phyloP scores from a whole-genome alignment of 1,284 basidiomycete genomes.

The Singerocomus inundabilis region DNA sequence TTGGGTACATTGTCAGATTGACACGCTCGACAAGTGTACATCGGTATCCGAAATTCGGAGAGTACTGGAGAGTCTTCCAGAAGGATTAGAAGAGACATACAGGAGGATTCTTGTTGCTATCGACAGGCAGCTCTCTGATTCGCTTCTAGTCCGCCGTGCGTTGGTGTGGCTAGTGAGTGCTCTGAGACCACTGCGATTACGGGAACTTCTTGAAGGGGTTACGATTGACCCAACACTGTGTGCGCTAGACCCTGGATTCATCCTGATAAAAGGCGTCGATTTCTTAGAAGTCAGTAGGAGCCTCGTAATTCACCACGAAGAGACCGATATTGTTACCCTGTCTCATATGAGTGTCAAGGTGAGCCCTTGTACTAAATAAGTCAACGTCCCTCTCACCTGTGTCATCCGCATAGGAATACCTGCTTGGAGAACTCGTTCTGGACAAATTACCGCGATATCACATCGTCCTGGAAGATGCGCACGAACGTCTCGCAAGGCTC shows the following conservation, averaged over 20 bases:
- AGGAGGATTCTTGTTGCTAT: constrained; percentile 12
- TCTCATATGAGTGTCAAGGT: constrained; percentile 19
- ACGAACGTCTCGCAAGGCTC: constrained; percentile 7
- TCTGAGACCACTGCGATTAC: constrained; percentile 2
- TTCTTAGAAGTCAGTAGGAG: constrained; percentile 6
- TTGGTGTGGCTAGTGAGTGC: constrained; percentile 10
- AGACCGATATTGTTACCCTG: constrained; percentile 6
- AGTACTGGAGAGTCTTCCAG: constrained; percentile 8
- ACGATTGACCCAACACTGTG: not conserved
- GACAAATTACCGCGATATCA: constrained; percentile 2
- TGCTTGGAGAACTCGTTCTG: constrained; percentile 7
- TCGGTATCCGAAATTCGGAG: not conserved
- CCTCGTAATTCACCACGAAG: constrained; percentile 6
- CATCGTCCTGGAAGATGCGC: constrained; percentile 4
- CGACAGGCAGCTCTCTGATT: not conserved
- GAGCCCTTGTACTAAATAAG: not conserved
- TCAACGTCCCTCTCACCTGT: not conserved
- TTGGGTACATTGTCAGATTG: constrained; percentile 17
- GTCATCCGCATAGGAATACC: constrained; percentile 7
- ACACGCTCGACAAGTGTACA: constrained; percentile 2
- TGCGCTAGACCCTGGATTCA: constrained; percentile 6
- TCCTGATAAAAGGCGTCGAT: not conserved
- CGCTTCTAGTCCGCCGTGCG: not conserved
- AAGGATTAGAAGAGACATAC: constrained; percentile 16
- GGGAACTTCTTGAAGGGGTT: constrained; percentile 9